Evolutionary conservation across 1,284 basidiomycete genomes (phyloP), one percentile per base, ranked within the genome.

Genomic region (Chondrostereum purpureum): DNA sequence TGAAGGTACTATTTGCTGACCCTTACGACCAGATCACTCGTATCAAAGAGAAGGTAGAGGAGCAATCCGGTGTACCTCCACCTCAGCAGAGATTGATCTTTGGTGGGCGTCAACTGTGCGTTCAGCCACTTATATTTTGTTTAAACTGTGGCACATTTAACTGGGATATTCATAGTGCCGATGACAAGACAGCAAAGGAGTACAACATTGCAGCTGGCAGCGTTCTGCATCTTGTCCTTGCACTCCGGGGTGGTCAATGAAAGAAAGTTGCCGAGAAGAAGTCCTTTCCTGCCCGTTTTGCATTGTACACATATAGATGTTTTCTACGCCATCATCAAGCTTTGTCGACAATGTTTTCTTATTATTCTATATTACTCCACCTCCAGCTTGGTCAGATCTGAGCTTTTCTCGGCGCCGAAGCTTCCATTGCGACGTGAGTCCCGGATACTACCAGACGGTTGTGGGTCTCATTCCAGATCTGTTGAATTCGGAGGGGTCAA

Each of bases 41-140:
- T 55, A 95, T 99, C 70, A 99, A 99, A 72, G 94, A 97, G 75
- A 89, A 92, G 64, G 92, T 99, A 22, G 96, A 99, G 66, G 95
- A 98, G 70, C 96, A 99, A 68, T 95, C 94, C 34, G 96, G 95
- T 58, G 96, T 99, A 41, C 96, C 96, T 13, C 95, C 96, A 50
- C 89, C 78, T 33, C 96, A 99, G 66, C 96, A 99, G 65, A 82
- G 96, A 49, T 68, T 99, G 57, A 99, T 99, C 64, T 98, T 89
- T 64, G 71, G 81, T 58, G 96, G 96, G 38, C 84, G 95, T 64
- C 95, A 97, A 61, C 88, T 99, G 96, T 97, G 58, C 63, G 92
- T 77, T 16, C 27, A 22, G 20, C n/a, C n/a, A 14, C 40, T 38
- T 31, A 27, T 13, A 43, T 42, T 43, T 39, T 40, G 38, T 34